Evolutionary conservation across 768 basidiomycete genomes (phyloP).

Genomic region (Dioszegia hungarica): DNA sequence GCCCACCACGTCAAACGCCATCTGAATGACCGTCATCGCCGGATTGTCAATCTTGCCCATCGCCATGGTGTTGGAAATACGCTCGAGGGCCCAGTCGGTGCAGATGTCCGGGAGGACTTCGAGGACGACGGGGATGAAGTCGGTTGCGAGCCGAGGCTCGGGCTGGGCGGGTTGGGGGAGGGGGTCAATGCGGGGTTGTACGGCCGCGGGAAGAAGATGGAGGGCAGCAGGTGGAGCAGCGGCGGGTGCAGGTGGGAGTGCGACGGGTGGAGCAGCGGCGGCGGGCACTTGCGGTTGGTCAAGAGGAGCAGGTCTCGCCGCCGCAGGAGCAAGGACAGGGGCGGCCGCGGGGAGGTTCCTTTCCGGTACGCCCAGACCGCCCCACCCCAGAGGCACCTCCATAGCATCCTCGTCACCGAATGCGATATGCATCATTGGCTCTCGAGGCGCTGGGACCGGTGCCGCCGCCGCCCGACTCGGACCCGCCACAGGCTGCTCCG

Average conservation of each 20-base stretch:
- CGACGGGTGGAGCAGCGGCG: neutral
- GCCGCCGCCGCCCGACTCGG: neutral
- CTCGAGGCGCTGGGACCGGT: too few species aligned
- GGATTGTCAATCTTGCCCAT: constrained; percentile 3
- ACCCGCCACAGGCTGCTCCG: neutral
- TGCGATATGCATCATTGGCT: neutral
- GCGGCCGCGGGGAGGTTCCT: neutral
- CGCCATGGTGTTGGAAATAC: constrained; percentile 4
- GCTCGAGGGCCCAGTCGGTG: constrained; percentile 10
- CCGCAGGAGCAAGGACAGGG: neutral
- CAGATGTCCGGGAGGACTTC: constrained; percentile 33
- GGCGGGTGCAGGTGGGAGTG: neutral
- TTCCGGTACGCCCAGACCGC: neutral
- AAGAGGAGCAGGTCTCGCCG: neutral
- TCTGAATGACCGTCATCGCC: constrained; percentile 13
- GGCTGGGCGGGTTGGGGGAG: neutral
- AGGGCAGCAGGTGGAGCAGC: neutral
- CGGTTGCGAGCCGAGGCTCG: neutral
- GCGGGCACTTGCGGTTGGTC: neutral
- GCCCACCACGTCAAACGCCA: constrained; percentile 22
- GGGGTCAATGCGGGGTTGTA: too few species aligned
- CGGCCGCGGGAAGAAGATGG: neutral
- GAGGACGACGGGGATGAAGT: constrained; percentile 15
- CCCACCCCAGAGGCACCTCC: constrained; percentile 4
- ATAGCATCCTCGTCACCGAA: neutral